phyloP scores from a whole-genome alignment of 768 basidiomycete genomes.

The Suillus subaureus region DNA sequence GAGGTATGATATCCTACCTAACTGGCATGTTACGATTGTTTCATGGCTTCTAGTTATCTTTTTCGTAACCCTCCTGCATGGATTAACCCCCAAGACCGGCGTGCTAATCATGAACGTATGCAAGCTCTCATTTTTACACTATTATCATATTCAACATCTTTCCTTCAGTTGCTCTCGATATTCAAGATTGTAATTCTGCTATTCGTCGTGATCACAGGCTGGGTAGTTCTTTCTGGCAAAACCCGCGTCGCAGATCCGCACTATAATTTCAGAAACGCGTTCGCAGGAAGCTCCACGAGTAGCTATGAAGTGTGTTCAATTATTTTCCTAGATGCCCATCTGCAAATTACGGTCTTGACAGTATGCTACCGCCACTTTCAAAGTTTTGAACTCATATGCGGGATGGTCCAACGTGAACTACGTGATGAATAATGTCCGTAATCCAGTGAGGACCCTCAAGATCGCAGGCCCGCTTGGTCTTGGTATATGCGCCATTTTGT shows the following conservation, averaged over 20 bases:
- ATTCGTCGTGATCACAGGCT: conserved; percentile 59
- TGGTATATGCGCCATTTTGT: conserved; percentile 52
- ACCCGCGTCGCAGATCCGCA: conserved; percentile 59
- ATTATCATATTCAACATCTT: neutral
- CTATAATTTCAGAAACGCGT: conserved; percentile 58
- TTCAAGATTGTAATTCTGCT: conserved; percentile 58
- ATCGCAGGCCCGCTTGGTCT: conserved; percentile 63
- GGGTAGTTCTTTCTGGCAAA: conserved; percentile 61
- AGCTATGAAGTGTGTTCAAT: conserved; percentile 44
- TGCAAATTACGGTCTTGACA: conserved; percentile 19
- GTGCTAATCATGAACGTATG: conserved; percentile 58
- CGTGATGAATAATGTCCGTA: conserved; percentile 60
- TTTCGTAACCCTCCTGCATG: conserved; percentile 54
- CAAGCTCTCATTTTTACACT: neutral
- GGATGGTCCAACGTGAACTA: conserved; percentile 64
- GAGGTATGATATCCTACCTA: conserved; percentile 36
- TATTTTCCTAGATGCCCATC: neutral
- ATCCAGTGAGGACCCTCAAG: conserved; percentile 62
- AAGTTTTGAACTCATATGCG: conserved; percentile 49
- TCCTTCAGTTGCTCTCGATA: conserved; percentile 43
- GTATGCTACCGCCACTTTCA: conserved; percentile 65
- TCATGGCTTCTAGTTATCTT: conserved; percentile 41
- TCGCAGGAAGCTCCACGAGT: conserved; percentile 55
- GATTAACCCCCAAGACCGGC: conserved; percentile 50
- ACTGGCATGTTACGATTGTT: neutral